Conservation (phyloP, 2,329 filamentous ascomycete genomes). For the Hymenoscyphus fraxineus region DNA sequence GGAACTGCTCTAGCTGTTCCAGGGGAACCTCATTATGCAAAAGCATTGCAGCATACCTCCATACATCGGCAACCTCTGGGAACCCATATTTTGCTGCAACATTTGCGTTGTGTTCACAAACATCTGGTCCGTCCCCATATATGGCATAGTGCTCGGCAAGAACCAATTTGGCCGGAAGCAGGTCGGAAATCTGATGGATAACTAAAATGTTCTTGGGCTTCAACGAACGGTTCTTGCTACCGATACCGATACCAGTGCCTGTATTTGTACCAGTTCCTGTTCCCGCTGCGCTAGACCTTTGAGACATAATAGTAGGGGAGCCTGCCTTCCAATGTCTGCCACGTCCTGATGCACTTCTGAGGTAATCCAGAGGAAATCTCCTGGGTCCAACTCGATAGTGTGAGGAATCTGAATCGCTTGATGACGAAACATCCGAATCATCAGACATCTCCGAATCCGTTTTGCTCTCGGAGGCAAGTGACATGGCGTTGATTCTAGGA, state of each 20-base stretch:
- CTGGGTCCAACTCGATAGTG: conserved; percentile 28
- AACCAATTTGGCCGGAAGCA: conserved; percentile 74
- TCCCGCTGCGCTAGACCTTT: conserved; percentile 33
- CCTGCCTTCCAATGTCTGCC: conserved; percentile 27
- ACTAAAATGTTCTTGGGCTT: conserved; percentile 66
- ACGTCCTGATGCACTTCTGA: conserved; percentile 26
- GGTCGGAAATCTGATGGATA: conserved; percentile 64
- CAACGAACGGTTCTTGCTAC: conserved; percentile 27
- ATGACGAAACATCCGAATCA: conserved; percentile 31
- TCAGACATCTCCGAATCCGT: conserved; percentile 37
- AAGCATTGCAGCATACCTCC: conserved; percentile 76
- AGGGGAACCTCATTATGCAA: conserved; percentile 73
- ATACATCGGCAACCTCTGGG: conserved; percentile 72
- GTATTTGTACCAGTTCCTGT: conserved; percentile 56
- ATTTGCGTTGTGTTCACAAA: conserved; percentile 79
- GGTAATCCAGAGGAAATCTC: conserved; percentile 30
- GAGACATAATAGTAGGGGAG: conserved; percentile 34
- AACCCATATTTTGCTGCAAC: conserved; percentile 70
- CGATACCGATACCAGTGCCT: conserved; percentile 47
- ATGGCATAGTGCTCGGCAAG: conserved; percentile 79
- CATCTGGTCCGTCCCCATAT: conserved; percentile 74
- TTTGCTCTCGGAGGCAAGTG: conserved; percentile 36
- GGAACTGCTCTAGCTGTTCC: conserved; percentile 54
- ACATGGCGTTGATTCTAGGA: conserved; percentile 38
- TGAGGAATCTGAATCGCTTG: conserved; percentile 35